Evolutionary conservation across 73 alveolate genomes (phyloP).

Genomic region (Stentor coeruleus): DNA sequence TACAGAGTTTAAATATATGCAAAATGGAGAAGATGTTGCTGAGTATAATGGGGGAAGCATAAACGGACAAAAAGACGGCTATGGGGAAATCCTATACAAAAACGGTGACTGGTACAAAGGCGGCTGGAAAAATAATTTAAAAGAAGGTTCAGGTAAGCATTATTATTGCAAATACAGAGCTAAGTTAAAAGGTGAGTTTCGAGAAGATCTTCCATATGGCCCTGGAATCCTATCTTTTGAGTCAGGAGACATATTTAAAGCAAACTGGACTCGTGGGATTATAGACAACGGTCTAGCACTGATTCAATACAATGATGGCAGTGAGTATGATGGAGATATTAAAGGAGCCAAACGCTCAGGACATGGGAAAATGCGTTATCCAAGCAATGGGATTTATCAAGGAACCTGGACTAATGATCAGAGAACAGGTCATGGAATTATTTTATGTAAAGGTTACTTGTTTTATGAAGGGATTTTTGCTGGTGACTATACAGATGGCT

Average conservation of each 20-base stretch:
- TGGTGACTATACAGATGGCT: slow-evolving; percentile 12
- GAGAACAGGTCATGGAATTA: not conserved
- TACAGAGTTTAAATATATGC: not conserved
- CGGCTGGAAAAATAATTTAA: not conserved
- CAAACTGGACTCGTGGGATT: not conserved
- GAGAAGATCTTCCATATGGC: not conserved
- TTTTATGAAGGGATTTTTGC: slow-evolving; percentile 16
- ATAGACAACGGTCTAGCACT: not conserved
- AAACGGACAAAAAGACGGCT: slow-evolving; percentile 14
- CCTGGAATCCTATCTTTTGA: not conserved
- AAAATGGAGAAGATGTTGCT: not conserved
- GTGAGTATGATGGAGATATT: not conserved
- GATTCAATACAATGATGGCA: not conserved
- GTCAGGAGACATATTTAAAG: not conserved
- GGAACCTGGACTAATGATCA: slow-evolving; percentile 14
- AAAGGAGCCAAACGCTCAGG: not conserved
- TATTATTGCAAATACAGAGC: not conserved
- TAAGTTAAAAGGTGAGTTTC: not conserved
- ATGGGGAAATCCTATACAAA: slow-evolving; percentile 25
- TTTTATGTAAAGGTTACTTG: not conserved
- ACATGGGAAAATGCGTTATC: not conserved
- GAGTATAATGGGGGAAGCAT: slow-evolving; percentile 12
- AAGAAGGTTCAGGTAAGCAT: slow-evolving; percentile 24
- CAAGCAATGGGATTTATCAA: not conserved
- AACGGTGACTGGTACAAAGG: slow-evolving; percentile 27